phyloP scores from a whole-genome alignment of 2,329 filamentous ascomycete species.

The Stylonectria norvegica region DNA sequence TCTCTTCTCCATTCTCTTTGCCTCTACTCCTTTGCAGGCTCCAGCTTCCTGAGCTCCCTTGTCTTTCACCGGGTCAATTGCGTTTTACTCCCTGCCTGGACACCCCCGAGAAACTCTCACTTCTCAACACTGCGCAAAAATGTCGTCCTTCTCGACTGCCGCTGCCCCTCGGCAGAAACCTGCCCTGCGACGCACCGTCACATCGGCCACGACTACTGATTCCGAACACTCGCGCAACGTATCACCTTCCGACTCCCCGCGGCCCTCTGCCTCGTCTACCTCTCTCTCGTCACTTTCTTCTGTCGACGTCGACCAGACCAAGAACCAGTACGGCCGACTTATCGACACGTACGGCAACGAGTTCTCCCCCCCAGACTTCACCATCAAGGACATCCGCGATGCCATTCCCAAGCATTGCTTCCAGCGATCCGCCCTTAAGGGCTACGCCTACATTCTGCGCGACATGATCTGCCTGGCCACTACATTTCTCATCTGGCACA shows the following conservation, averaged over 20 bases:
- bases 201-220: constrained; percentile 45
- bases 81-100: constrained; percentile 10
- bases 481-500: constrained; percentile 87
- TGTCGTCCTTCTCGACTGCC: constrained; percentile 47
- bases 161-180: constrained; percentile 40
- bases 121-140: constrained; percentile 25
- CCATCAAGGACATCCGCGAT: constrained; percentile 95
- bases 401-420: constrained; percentile 98
- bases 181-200: constrained; percentile 47
- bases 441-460: constrained; percentile 79
- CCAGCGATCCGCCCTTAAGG: constrained; percentile 73
- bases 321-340: constrained; percentile 57
- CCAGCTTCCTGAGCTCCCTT: constrained; percentile 8
- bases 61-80: constrained; percentile 20
- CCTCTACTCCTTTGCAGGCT: constrained; percentile 6
- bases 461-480: constrained; percentile 69
- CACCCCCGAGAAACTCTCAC: background rate
- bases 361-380: constrained; percentile 91
- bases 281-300: constrained; percentile 88
- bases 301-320: constrained; percentile 41
- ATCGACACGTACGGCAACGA: constrained; percentile 92
- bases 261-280: constrained; percentile 72
- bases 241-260: constrained; percentile 59
- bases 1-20: constrained; percentile 2
- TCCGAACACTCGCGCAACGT: constrained; percentile 55